A percentile compares a stretch with the other conserved stretches of the same genome.
Conservation (phyloP, 2,329 filamentous ascomycete species). For the Colletotrichum sp. region DNA sequence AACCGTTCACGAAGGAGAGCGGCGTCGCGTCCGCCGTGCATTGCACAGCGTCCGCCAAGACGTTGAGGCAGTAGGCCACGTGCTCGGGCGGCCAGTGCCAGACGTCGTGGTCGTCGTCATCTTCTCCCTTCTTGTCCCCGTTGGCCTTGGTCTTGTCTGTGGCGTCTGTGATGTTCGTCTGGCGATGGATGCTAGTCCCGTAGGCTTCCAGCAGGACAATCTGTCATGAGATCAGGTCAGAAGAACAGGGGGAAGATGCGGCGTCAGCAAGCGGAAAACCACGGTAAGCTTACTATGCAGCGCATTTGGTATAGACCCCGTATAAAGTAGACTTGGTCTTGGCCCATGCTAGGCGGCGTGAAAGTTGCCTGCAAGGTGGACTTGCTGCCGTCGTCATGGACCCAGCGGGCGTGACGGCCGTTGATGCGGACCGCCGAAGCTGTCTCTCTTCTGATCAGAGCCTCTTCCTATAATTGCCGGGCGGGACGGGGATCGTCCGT, state of each 20-base stretch:
- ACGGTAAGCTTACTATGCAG: not conserved
- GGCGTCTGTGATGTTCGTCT: not conserved
- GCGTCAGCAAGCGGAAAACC: not conserved
- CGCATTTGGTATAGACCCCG: not conserved
- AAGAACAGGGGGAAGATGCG: not conserved
- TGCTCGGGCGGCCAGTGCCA: not conserved
- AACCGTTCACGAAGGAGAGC: not conserved
- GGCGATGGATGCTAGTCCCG: not conserved
- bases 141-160: not conserved
- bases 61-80: not conserved
- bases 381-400: not conserved
- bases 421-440: not conserved
- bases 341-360: not conserved
- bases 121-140: not conserved
- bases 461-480: not conserved
- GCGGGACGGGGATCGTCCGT: not conserved
- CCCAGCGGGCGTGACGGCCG: not conserved
- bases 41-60: not conserved
- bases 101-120: not conserved
- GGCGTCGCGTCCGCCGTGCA: not conserved
- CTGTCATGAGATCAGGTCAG: not conserved
- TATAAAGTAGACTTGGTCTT: not conserved
- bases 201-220: not conserved
- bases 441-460: not conserved
- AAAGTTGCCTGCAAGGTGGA: not conserved